A percentile compares a stretch with the other conserved stretches of the same genome.
These are phyloP conservation scores for Catharanthus roseus DNA, from an alignment of 257 asterid genomes.

Conservation along the genomic window DNA sequence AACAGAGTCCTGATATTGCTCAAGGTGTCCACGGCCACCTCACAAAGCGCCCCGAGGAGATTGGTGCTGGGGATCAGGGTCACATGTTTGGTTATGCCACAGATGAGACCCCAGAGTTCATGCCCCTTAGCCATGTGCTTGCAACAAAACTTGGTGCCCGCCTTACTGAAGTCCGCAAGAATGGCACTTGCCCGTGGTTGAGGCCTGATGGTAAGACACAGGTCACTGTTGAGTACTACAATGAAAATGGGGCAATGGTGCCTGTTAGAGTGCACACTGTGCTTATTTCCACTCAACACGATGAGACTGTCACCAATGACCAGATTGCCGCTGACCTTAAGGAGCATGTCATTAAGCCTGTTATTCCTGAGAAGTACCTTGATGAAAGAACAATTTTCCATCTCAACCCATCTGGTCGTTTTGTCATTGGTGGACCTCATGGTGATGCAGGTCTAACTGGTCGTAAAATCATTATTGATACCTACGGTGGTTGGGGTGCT, in stretches of 20 bases:
- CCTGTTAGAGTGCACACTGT: conserved; percentile 10
- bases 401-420: conserved; percentile 10
- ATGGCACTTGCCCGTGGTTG: conserved; percentile 5
- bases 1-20: conserved; percentile 13
- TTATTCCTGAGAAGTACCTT: conserved; percentile 10
- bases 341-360: conserved; percentile 16
- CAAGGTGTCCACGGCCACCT: conserved; percentile 13
- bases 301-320: conserved; percentile 11
- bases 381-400: conserved; percentile 12
- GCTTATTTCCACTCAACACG: conserved; percentile 8
- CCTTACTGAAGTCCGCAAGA: conserved; percentile 13
- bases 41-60: conserved; percentile 12
- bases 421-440: conserved; percentile 13
- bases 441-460: conserved; percentile 14
- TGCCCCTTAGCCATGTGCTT: conserved; percentile 11
- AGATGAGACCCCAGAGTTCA: conserved; percentile 9
- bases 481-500: conserved; percentile 14
- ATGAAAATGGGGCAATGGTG: conserved; percentile 8
- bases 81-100: conserved; percentile 16
- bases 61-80: conserved; percentile 12
- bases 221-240: conserved; percentile 7
- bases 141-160: conserved; percentile 12
- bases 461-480: conserved; percentile 9
- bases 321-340: conserved; percentile 12
- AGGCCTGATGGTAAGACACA: conserved; percentile 8